Evolutionary conservation across 2,329 filamentous ascomycete species (phyloP).

Genomic region (Capronia epimyces): DNA sequence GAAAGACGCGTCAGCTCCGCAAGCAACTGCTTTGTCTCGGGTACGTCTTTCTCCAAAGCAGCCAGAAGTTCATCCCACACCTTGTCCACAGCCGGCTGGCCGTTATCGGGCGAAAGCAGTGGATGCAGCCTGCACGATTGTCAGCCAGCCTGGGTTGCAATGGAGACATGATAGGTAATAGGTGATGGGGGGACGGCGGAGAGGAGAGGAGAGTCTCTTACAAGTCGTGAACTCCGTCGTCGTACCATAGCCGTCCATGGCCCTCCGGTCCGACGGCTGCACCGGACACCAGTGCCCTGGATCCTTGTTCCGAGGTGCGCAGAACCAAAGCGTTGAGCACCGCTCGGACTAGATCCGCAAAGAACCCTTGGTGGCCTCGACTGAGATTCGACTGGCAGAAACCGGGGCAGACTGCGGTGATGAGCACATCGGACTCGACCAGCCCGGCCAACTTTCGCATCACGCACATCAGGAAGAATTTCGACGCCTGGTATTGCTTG

Average conservation of each 20-base stretch:
- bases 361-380: not conserved
- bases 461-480: not conserved
- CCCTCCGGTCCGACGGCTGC: not conserved
- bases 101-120: not conserved
- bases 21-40: not conserved
- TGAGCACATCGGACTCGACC: not conserved
- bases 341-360: not conserved
- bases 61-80: not conserved
- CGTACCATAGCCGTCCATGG: not conserved
- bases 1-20: not conserved
- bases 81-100: not conserved
- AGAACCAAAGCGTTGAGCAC: not conserved
- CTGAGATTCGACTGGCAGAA: not conserved
- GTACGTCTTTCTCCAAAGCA: not conserved
- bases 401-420: not conserved
- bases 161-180: too few species aligned
- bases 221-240: not conserved
- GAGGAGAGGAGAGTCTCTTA: not conserved
- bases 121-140: not conserved
- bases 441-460: not conserved
- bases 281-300: not conserved
- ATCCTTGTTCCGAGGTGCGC: not conserved
- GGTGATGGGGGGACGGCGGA: too few species aligned
- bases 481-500: not conserved
- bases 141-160: too few species aligned